Conservation (phyloP, 495 filamentous ascomycete genomes). For the Cladorrhinum samala region DNA sequence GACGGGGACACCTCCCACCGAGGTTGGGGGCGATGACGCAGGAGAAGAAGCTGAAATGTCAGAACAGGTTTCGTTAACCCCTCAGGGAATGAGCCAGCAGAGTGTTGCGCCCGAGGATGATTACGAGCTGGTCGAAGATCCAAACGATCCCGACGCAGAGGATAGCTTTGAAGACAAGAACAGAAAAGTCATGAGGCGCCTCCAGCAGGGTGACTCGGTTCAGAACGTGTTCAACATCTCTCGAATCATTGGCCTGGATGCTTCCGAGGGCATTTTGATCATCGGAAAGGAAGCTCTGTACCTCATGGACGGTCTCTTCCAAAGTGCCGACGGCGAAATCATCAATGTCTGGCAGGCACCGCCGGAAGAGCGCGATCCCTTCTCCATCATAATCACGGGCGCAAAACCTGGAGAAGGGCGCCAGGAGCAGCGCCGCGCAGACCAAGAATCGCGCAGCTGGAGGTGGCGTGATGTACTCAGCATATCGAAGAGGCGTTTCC, state of each 20-base stretch:
- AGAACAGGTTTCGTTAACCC: constrained; percentile 12
- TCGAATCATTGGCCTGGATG: constrained; percentile 85
- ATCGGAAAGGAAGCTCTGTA: constrained; percentile 91
- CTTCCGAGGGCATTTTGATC: constrained; percentile 84
- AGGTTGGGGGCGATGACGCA: constrained; percentile 15
- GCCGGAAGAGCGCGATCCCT: constrained; percentile 85
- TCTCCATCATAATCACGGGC: constrained; percentile 87
- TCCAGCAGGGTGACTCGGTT: constrained; percentile 88
- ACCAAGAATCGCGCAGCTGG: constrained; percentile 85
- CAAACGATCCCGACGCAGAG: constrained; percentile 68
- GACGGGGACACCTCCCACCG: constrained; percentile 8
- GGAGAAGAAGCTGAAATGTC: constrained; percentile 22
- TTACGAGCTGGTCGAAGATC: constrained; percentile 85
- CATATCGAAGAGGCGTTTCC: constrained; percentile 91
- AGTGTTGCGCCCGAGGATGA: constrained; percentile 65
- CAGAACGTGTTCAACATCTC: constrained; percentile 93
- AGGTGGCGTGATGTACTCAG: constrained; percentile 91
- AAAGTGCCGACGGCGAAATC: constrained; percentile 89
- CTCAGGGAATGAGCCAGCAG: constrained; percentile 14
- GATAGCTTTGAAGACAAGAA: constrained; percentile 96
- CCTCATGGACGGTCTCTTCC: constrained; percentile 91
- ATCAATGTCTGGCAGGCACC: constrained; percentile 94
- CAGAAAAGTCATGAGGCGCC: constrained; percentile 88
- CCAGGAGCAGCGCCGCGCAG: constrained; percentile 40
- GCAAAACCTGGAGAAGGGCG: constrained; percentile 59